Percentiles rank a stretch among this genome's conserved stretches.
Conservation (phyloP, 352 stramenopile genomes). For the Globisporangium megalacanthum region DNA sequence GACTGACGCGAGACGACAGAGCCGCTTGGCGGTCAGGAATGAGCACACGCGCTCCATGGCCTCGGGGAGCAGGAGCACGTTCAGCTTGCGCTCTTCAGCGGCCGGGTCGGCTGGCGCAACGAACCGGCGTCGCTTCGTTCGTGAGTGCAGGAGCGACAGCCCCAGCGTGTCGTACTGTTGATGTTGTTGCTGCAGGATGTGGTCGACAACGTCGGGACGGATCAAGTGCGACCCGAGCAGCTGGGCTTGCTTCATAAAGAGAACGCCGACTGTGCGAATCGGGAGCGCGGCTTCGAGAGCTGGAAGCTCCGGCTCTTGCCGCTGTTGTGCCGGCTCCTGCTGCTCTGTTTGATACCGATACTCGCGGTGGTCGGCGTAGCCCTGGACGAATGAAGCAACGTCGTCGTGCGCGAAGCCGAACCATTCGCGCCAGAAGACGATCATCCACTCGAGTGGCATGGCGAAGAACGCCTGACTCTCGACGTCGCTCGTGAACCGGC, state of each 20-base stretch:
- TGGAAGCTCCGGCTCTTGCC: neutral
- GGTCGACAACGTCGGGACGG: constrained; percentile 5
- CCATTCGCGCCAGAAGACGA: constrained; percentile 43
- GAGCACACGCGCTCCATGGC: constrained; percentile 66
- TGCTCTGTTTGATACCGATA: constrained; percentile 6
- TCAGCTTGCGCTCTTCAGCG: constrained; percentile 37
- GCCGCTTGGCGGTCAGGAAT: constrained; percentile 66
- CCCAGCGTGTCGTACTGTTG: neutral
- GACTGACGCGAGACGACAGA: constrained; percentile 53
- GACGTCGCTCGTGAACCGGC: constrained; percentile 29
- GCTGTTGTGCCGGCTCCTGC: neutral
- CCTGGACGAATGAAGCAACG: constrained; percentile 28
- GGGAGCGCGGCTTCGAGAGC: neutral
- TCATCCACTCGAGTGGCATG: constrained; percentile 53
- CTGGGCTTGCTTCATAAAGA: constrained; percentile 22
- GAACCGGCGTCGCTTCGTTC: constrained; percentile 6
- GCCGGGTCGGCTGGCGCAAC: constrained; percentile 16
- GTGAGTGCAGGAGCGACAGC: neutral
- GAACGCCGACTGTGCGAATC: constrained; percentile 6
- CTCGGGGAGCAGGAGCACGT: constrained; percentile 49
- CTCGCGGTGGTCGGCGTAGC: constrained; percentile 18
- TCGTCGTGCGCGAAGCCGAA: constrained; percentile 37
- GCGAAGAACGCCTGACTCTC: constrained; percentile 34
- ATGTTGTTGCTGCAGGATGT: neutral
- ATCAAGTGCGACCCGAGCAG: constrained; percentile 25